phyloP scores from a whole-genome alignment of 495 filamentous ascomycete species.

The Penicillium paradoxum region DNA sequence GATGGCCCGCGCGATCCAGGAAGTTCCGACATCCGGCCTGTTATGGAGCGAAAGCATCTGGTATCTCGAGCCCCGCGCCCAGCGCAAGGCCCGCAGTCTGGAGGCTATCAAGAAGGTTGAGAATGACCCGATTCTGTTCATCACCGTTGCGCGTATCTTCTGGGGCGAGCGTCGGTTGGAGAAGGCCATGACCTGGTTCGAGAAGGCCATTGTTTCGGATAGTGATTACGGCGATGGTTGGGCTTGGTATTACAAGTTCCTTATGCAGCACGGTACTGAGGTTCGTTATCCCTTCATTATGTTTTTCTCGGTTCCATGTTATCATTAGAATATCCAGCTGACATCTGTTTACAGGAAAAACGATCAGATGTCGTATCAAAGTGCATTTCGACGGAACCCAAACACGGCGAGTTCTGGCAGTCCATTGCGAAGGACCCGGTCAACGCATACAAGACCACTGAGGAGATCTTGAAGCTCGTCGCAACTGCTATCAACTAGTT shows the following conservation, averaged over 20 bases:
- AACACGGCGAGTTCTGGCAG: conserved; percentile 93
- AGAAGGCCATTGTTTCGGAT: conserved; percentile 85
- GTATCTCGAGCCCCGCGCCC: conserved; percentile 84
- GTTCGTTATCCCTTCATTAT: conserved; percentile 23
- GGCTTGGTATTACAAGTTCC: conserved; percentile 97
- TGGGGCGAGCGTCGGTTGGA: conserved; percentile 78
- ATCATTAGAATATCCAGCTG: conserved; percentile 1
- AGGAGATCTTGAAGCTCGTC: conserved; percentile 79
- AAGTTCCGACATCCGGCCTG: conserved; percentile 81
- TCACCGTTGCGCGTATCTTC: conserved; percentile 69
- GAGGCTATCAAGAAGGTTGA: conserved; percentile 97
- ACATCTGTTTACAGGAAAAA: conserved; percentile 60
- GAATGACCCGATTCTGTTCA: conserved; percentile 80
- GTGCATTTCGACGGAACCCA: conserved; percentile 71
- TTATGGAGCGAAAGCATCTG: conserved; percentile 94
- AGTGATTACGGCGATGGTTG: conserved; percentile 86
- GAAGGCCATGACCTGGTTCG: conserved; percentile 92
- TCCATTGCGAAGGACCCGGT: conserved; percentile 75
- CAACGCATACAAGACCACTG: conserved; percentile 64
- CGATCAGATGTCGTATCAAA: conserved; percentile 70
- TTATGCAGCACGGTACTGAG: conserved; percentile 82
- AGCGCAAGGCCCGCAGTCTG: conserved; percentile 81
- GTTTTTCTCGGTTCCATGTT: neutral
- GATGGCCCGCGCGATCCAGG: conserved; percentile 89
- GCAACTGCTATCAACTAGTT: conserved; percentile 37